Base-by-base conservation (phyloP, 306 rosid species). In the Canavalia ensiformis region DNA sequence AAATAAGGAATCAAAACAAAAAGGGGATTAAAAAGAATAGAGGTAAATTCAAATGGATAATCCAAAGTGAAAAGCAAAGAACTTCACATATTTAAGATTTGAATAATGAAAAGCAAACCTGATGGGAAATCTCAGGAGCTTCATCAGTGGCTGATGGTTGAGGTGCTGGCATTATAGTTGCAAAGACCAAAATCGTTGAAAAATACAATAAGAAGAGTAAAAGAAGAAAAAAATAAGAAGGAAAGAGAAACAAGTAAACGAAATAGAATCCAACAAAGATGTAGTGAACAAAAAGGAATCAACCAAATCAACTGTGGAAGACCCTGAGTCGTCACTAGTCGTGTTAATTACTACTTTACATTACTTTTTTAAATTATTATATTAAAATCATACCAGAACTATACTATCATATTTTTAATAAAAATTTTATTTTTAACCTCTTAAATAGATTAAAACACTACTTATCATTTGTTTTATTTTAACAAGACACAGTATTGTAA, bases 151-250 rank as follows among this genome's bases (percentile, higher is more conserved):
- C 2, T 46, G 84, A 55, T 33, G 80, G 11, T 79, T 87, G 87
- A 86, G 85, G 33, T 54, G 87, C 83, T 86, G 80, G 97, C 97
- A 92, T 92, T 71, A 28, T 52, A 64, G 85, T 60, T 67, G 8
- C 78, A 81, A 41, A n/a, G 70, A 66, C 60, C 10, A 66, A 83
- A 71, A 73, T 11, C 49, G 42, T 25, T 60, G 60, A 6, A 74
- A 54, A 50, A 55, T 28, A 44, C 71, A 71, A 8, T 1, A 5
- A 49, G 51, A 64, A 64, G 65, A 65, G 57, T 30, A 12, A n/a
- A 58, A 31, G 77, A 5, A 6, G 63, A 58, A 30, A 5, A 12
- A 33, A 30, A 51, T 18, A 3, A 67, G 9, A 31, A 29, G 41
- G 58, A 12, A 30, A 71, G 51, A 13, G 13, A 31, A 41, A 9